Evolutionary conservation across 1,284 basidiomycete species (phyloP).

Genomic region (Trichosporon coremiiforme): DNA sequence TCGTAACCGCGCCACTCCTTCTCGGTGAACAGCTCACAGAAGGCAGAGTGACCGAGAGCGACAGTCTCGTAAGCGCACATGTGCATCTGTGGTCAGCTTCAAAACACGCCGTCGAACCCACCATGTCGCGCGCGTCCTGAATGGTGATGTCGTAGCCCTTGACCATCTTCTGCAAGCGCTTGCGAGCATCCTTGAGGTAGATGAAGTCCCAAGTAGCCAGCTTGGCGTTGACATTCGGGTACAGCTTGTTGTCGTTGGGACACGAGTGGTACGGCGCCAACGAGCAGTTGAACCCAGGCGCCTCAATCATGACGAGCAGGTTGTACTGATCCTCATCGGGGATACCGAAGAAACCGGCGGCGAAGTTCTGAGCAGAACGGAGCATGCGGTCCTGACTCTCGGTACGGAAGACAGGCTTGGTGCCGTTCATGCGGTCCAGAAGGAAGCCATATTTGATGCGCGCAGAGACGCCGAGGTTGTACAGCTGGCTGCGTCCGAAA

Average conservation of each 20-base stretch:
- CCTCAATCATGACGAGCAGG: slow-evolving; percentile 57
- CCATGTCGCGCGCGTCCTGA: slow-evolving; percentile 63
- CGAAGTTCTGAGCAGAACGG: slow-evolving; percentile 58
- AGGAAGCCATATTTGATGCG: slow-evolving; percentile 56
- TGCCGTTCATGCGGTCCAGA: slow-evolving; percentile 51
- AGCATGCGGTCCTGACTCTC: slow-evolving; percentile 59
- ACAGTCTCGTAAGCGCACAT: slow-evolving; percentile 54
- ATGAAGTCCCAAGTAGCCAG: slow-evolving; percentile 65
- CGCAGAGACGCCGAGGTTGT: slow-evolving; percentile 55
- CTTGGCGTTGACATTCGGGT: slow-evolving; percentile 34
- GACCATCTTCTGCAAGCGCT: slow-evolving; percentile 65
- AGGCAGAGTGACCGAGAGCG: slow-evolving; percentile 58
- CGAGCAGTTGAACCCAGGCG: slow-evolving; percentile 58
- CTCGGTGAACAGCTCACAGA: slow-evolving; percentile 65
- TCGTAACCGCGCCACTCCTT: slow-evolving; percentile 69
- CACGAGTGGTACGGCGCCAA: slow-evolving; percentile 58
- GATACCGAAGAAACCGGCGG: slow-evolving; percentile 57
- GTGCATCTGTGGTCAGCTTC: slow-evolving; percentile 27
- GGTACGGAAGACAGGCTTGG: slow-evolving; percentile 58
- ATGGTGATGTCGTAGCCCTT: slow-evolving; percentile 69
- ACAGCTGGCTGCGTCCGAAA: slow-evolving; percentile 59
- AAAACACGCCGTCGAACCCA: slow-evolving; percentile 23
- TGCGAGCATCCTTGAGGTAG: slow-evolving; percentile 69
- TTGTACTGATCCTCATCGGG: slow-evolving; percentile 57
- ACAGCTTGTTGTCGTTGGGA: slow-evolving; percentile 37